phyloP scores from a whole-genome alignment of 208 protist species.

The Acanthamoeba lenticulata region DNA sequence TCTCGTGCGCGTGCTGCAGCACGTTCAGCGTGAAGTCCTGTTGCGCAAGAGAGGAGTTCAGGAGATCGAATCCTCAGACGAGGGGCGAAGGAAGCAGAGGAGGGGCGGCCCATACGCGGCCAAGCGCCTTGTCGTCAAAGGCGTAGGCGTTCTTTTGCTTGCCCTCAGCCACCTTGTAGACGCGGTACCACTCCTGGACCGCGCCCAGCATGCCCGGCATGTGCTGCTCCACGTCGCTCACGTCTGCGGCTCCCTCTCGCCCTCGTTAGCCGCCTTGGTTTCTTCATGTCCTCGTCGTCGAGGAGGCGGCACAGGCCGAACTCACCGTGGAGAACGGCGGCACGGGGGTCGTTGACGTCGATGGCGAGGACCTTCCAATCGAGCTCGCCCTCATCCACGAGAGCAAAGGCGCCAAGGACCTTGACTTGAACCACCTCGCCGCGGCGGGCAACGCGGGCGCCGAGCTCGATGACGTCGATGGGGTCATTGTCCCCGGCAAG shows the following conservation, averaged over 20 bases:
- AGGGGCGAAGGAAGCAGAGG: not conserved
- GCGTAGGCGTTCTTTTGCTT: constrained; percentile 74
- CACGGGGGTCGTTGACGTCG: constrained; percentile 38
- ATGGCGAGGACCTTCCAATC: constrained; percentile 76
- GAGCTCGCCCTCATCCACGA: constrained; percentile 74
- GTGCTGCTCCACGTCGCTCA: constrained; percentile 82
- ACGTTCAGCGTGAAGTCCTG: constrained; percentile 16
- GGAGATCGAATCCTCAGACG: not conserved
- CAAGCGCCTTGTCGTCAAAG: constrained; percentile 21
- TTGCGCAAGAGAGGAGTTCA: not conserved
- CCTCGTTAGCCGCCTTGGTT: not conserved
- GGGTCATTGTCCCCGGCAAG: constrained; percentile 64
- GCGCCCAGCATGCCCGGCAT: constrained; percentile 78
- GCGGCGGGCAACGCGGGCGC: not conserved
- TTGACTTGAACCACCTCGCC: constrained; percentile 68
- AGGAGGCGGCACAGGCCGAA: not conserved
- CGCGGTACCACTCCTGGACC: constrained; percentile 70
- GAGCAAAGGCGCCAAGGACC: constrained; percentile 66
- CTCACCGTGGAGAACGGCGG: not conserved
- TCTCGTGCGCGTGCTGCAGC: not conserved
- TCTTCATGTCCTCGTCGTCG: not conserved
- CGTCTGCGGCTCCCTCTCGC: constrained; percentile 20
- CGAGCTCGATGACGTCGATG: constrained; percentile 64
- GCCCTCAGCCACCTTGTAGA: constrained; percentile 74
- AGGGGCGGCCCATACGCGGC: not conserved